These are phyloP conservation scores for Camillea tinctor DNA, from an alignment of 2,329 filamentous ascomycete genomes.

Conservation along the genomic window DNA sequence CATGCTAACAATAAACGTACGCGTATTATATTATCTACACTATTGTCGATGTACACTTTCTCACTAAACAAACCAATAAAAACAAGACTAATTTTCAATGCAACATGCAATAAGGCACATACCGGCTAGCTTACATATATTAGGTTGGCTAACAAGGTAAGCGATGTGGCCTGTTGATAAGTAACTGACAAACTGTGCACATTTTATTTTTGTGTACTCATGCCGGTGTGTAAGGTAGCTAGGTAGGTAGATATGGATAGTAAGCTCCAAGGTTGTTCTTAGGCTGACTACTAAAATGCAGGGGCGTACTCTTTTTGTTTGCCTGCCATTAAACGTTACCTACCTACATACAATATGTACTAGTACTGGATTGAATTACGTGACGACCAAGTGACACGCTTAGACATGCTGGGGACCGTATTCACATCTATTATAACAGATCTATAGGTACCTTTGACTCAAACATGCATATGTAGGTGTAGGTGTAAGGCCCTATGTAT, in stretches of 20 bases:
- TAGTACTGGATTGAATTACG: not conserved
- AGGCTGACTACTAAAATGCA: no score
- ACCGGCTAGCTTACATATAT: no score
- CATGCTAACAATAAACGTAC: no score
- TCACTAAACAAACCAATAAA: no score
- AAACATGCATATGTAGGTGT: not conserved
- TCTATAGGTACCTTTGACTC: not conserved
- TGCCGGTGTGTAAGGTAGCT: no score
- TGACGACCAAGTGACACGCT: not conserved
- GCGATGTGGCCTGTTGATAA: not conserved
- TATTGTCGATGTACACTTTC: no score
- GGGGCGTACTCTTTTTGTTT: not conserved
- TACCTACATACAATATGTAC: no score
- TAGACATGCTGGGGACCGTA: not conserved
- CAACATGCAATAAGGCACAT: no score
- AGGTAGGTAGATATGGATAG: no score
- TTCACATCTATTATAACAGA: not conserved
- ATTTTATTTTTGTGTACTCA: not conserved
- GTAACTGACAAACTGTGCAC: not conserved
- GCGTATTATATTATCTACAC: no score
- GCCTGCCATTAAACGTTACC: not conserved
- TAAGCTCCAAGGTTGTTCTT: no score
- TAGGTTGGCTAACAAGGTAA: not conserved
- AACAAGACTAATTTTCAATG: no score
- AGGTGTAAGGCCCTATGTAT: not conserved